These are phyloP conservation scores for Pythium insidiosum DNA, from an alignment of 352 stramenopile species.

Conservation along the genomic window DNA sequence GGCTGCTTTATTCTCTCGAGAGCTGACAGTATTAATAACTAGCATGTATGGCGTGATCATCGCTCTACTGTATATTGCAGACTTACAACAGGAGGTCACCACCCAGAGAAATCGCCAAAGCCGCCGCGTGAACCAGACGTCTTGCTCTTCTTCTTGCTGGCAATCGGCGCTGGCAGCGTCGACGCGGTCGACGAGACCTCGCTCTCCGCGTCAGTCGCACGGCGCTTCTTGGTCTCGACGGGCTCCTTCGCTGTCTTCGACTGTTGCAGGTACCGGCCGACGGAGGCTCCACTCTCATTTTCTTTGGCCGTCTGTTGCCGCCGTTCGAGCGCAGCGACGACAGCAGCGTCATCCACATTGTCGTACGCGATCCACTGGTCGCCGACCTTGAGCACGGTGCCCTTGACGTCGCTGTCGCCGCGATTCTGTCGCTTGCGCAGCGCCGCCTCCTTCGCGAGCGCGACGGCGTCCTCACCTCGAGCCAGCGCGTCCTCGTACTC, in stretches of 20 bases:
- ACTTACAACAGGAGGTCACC: too few species aligned
- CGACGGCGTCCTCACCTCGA: constrained; percentile 47
- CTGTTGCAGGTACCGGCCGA: constrained; percentile 67
- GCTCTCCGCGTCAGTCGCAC: too few species aligned
- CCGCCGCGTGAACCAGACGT: constrained; percentile 18
- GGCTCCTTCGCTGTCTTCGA: constrained; percentile 19
- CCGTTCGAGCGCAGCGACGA: constrained; percentile 11
- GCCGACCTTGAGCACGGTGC: constrained; percentile 75
- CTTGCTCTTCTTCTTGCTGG: constrained; percentile 69
- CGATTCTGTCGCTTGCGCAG: constrained; percentile 38
- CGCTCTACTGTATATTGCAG: too few species aligned
- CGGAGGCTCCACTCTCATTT: constrained; percentile 18
- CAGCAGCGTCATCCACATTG: constrained; percentile 39
- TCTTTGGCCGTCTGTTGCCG: not conserved
- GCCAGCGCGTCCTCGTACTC: constrained; percentile 66
- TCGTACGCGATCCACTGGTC: constrained; percentile 79
- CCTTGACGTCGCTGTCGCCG: constrained; percentile 43
- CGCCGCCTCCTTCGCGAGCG: too few species aligned
- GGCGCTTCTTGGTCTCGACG: constrained; percentile 13
- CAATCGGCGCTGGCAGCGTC: constrained; percentile 50
- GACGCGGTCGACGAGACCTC: too few species aligned
- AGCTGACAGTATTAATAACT: too few species aligned
- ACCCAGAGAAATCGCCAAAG: constrained; percentile 78
- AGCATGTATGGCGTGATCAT: too few species aligned
- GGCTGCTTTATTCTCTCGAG: too few species aligned